phyloP scores from a whole-genome alignment of 371 early-diverging fungal species.

The Sporodiniella umbellata region DNA sequence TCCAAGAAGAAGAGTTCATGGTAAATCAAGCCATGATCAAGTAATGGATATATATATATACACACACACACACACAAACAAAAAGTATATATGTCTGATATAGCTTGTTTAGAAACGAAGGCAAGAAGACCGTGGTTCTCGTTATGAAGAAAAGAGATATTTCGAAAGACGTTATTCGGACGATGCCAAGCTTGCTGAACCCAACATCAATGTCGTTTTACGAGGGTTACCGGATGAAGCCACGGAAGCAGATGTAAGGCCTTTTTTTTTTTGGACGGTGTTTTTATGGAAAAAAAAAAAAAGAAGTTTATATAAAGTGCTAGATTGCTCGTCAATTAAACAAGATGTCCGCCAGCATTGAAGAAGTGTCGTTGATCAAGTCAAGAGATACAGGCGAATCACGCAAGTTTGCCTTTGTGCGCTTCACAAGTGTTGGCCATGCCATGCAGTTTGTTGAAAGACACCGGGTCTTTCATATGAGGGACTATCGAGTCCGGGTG shows the following conservation, averaged over 20 bases:
- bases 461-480: constrained; percentile 43
- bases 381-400: constrained; percentile 57
- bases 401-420: constrained; percentile 62
- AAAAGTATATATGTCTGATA: too few relatives aligned
- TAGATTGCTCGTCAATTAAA: constrained; percentile 19
- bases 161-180: constrained; percentile 2
- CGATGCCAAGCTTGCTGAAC: constrained; percentile 9
- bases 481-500: constrained; percentile 44
- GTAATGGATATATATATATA: too few relatives aligned
- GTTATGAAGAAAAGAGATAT: constrained; percentile 4
- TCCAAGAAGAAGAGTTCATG: too few relatives aligned
- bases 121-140: neutral
- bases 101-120: too few relatives aligned
- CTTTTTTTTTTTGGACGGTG: too few relatives aligned
- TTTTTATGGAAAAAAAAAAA: too few relatives aligned
- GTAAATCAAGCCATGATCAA: too few relatives aligned
- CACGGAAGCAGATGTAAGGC: constrained; percentile 44
- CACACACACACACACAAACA: too few relatives aligned
- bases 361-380: constrained; percentile 40
- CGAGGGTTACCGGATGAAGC: constrained; percentile 41
- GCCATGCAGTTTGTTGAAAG: constrained; percentile 60
- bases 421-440: constrained; percentile 62
- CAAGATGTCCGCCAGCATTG: constrained; percentile 23
- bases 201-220: constrained; percentile 50
- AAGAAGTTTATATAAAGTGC: too few relatives aligned